A percentile compares a stretch with the other conserved stretches of the same genome.
These are phyloP conservation scores for Hansenula anomala DNA, from an alignment of 1,139 yeast species.

Conservation along the genomic window DNA sequence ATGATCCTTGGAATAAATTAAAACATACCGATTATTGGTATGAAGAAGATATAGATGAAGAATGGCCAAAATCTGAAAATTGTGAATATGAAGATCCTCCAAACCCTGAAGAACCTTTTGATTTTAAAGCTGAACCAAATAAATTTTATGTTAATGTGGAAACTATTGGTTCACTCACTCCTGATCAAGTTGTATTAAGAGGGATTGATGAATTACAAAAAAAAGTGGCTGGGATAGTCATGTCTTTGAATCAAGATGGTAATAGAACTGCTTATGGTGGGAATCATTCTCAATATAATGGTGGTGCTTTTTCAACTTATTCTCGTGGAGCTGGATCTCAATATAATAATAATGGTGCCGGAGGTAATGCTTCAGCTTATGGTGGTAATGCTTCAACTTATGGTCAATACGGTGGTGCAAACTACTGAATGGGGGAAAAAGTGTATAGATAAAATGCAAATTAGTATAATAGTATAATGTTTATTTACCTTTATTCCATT, in stretches of 20 bases:
- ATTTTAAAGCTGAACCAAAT: conserved; percentile 76
- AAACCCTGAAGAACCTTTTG: conserved; percentile 80
- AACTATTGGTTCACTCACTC: conserved; percentile 84
- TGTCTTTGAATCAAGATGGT: conserved; percentile 64
- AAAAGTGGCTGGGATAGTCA: conserved; percentile 85
- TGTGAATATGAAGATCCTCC: conserved; percentile 97
- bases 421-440: not conserved
- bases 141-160: conserved; percentile 86
- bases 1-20: conserved; percentile 98
- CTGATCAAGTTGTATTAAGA: conserved; percentile 82
- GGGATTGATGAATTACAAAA: conserved; percentile 82
- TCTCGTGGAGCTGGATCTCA: conserved; percentile 12
- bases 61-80: conserved; percentile 90
- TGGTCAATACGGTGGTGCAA: not conserved
- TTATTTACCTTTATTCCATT: conserved; percentile 49
- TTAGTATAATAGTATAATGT: not conserved
- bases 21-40: conserved; percentile 96
- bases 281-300: conserved; percentile 13
- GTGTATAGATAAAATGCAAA: not conserved
- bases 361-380: conserved; percentile 13
- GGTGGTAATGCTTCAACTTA: conserved; percentile 10
- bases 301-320: conserved; percentile 2
- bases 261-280: conserved; percentile 45
- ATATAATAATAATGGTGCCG: conserved; percentile 22
- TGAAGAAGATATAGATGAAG: conserved; percentile 81